Evolutionary conservation across 106 monocot species (phyloP), one percentile per base, ranked within the genome.

Genomic region (Dendrobium nobile): DNA sequence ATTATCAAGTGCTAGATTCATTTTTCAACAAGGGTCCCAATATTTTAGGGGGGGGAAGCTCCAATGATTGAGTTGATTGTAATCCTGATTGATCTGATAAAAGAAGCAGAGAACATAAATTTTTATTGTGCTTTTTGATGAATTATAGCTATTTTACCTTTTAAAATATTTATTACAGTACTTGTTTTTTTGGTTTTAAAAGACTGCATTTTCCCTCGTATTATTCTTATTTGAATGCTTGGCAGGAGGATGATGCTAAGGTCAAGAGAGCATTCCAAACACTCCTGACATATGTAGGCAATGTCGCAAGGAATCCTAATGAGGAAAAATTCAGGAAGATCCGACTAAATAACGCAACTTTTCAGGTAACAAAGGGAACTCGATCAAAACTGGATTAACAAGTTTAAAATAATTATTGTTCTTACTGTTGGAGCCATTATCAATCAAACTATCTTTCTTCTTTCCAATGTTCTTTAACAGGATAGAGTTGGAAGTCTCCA

Each of bases 231-330:
- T 20, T 51, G 1, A 76, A 76, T 41, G 17, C 74, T 54, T 76
- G 54, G 67, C 79, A 96, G 96, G 93, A 96, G 61, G 96, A 96
- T 47, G 93, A 96, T 86, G 93, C 90, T 31, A 96, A 90, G 86
- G 96, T 96, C 22, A 93, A 96, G 83, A 90, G 93, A 91, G 96
- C 96, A 77, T 96, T 96, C 84, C 93, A 96, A 86, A 96, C 96
- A 43, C 93, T 96, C 58, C 88, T 96, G 8, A 90, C 90, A 2
- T 96, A 93, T 73, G 56, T 93, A 15, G 93, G 91, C 16, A 96
- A 96, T 77, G 86, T 93, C 37, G 96, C 87, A 0, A 93, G 78
- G 82, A 91, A 83, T 72, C 96, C 93, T 22, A 79, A 93, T 64
- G 91, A 91, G 59, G 96, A 96, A 54, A 96, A 96, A 78, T 96